A percentile compares a stretch with the other conserved stretches of the same genome.
phyloP scores from a whole-genome alignment of 768 basidiomycete genomes.

The Boletus coccyginus region DNA sequence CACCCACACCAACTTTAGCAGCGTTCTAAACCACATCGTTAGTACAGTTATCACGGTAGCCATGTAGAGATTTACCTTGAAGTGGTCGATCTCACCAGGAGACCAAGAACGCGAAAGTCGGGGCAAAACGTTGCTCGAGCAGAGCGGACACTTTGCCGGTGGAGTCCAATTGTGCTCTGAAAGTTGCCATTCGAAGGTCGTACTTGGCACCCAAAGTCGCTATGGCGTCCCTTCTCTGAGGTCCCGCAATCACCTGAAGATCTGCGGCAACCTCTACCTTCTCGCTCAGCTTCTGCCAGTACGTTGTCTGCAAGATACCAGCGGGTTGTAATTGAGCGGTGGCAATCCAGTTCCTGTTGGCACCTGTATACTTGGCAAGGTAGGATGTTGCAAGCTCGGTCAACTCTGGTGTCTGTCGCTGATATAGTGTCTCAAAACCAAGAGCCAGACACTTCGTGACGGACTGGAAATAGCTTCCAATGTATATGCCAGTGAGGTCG shows the following conservation, averaged over 20 bases:
- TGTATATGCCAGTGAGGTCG: slow-evolving; percentile 88
- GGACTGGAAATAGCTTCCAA: slow-evolving; percentile 91
- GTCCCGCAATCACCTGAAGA: slow-evolving; percentile 76
- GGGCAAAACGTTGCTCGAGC: slow-evolving; percentile 94
- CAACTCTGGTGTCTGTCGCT: slow-evolving; percentile 70
- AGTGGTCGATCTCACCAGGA: slow-evolving; percentile 98
- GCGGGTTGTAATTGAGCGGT: slow-evolving; percentile 83
- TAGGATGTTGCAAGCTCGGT: slow-evolving; percentile 73
- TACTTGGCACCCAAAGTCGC: slow-evolving; percentile 96
- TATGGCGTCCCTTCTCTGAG: slow-evolving; percentile 82
- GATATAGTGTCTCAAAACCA: slow-evolving; percentile 82
- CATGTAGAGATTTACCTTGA: slow-evolving; percentile 62
- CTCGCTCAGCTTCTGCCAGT: slow-evolving; percentile 94
- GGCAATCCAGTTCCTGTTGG: slow-evolving; percentile 85
- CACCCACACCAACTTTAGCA: slow-evolving; percentile 93
- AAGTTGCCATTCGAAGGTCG: slow-evolving; percentile 90
- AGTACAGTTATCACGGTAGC: not conserved
- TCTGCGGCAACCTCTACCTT: slow-evolving; percentile 98
- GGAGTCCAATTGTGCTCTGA: slow-evolving; percentile 92
- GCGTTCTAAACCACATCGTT: slow-evolving; percentile 57
- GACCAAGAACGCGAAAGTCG: slow-evolving; percentile 91
- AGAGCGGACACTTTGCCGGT: slow-evolving; percentile 93
- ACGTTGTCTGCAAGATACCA: slow-evolving; percentile 86
- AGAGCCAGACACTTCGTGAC: slow-evolving; percentile 86
- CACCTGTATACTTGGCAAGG: slow-evolving; percentile 73